These are phyloP conservation scores for Lepiota brunneoincarnata DNA, from an alignment of 768 basidiomycete genomes.

Conservation along the genomic window DNA sequence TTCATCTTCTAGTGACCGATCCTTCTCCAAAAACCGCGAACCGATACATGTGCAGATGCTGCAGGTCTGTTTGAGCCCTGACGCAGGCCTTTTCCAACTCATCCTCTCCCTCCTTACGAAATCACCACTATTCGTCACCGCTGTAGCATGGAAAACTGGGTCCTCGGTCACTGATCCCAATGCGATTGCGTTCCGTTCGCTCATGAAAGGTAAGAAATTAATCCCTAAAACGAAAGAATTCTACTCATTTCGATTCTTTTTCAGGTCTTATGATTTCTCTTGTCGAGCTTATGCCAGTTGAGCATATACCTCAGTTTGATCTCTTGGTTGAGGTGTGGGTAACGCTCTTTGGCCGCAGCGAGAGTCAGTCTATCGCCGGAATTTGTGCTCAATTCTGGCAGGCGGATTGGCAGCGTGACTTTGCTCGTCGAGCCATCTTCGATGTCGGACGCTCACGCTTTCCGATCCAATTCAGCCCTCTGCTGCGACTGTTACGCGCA, in stretches of 20 bases:
- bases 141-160: slow-evolving; percentile 64
- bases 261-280: slow-evolving; percentile 75
- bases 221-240: not conserved
- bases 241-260: slow-evolving; percentile 1
- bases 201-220: slow-evolving; percentile 68
- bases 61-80: slow-evolving; percentile 51
- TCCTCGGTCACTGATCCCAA: slow-evolving; percentile 75
- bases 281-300: slow-evolving; percentile 71
- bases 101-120: slow-evolving; percentile 57
- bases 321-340: slow-evolving; percentile 75
- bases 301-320: slow-evolving; percentile 75
- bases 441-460: slow-evolving; percentile 82
- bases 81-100: slow-evolving; percentile 58
- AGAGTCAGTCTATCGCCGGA: slow-evolving; percentile 57
- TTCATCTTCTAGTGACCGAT: slow-evolving; percentile 40
- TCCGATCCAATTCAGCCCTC: slow-evolving; percentile 71
- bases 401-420: slow-evolving; percentile 64
- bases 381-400: slow-evolving; percentile 86
- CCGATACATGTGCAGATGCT: slow-evolving; percentile 56
- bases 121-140: slow-evolving; percentile 76
- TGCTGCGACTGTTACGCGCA: slow-evolving; percentile 70
- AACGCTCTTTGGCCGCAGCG: slow-evolving; percentile 75
- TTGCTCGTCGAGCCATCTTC: slow-evolving; percentile 73
- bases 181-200: slow-evolving; percentile 74
- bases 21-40: slow-evolving; percentile 58